These are phyloP conservation scores for Oryza meyeriana DNA, from an alignment of 176 grass and related monocot genomes.

Conservation along the genomic window DNA sequence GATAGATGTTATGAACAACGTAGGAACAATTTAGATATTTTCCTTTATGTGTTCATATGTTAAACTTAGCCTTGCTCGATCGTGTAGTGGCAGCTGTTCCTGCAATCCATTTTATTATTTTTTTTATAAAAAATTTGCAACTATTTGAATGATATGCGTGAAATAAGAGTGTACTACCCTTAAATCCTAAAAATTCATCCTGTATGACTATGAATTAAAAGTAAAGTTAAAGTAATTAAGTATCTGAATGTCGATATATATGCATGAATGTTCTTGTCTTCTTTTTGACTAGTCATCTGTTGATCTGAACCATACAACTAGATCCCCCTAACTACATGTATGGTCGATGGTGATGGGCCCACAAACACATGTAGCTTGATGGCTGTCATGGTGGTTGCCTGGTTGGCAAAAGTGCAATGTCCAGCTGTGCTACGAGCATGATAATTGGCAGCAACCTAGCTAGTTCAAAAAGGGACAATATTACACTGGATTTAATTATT, in stretches of 20 bases:
- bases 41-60: not conserved
- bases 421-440: not conserved
- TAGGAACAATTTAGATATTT: not conserved
- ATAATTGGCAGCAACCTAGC: not conserved
- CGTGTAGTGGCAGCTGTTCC: too few relatives aligned
- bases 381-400: not conserved
- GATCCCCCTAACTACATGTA: not conserved
- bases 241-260: not conserved
- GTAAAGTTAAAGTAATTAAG: not conserved
- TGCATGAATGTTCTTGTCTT: not conserved
- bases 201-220: not conserved
- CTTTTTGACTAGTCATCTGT: not conserved
- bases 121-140: too few relatives aligned
- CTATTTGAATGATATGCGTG: not conserved
- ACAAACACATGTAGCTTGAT: not conserved
- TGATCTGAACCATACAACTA: not conserved
- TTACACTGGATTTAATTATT: not conserved
- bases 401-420: not conserved
- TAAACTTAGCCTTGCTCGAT: too few relatives aligned
- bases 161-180: not conserved
- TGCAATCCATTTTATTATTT: too few relatives aligned
- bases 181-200: too few relatives aligned
- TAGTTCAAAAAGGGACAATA: not conserved
- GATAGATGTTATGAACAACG: not conserved
- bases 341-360: not conserved